Base-by-base conservation (phyloP, 2,329 filamentous ascomycete genomes). In the Alternaria sp. region DNA sequence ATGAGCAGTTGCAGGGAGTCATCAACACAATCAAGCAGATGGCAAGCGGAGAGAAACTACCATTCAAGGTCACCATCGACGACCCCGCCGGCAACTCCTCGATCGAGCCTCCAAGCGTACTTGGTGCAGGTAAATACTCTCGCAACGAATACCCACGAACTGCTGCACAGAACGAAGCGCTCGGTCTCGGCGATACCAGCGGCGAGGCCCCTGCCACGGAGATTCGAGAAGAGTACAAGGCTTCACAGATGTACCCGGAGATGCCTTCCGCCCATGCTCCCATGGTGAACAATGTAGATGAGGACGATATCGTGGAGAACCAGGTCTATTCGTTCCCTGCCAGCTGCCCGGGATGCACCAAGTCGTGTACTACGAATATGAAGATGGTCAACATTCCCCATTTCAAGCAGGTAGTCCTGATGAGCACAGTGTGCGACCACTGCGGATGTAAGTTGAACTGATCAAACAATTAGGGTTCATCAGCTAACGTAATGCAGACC, bases 331-430 rank as follows among this genome's bases (percentile, higher is more conserved):
- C 89, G 60, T 95, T 99, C 81, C 94, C 94, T 3, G 90, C 94
- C 7, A 91, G 89, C 59, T 99, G 95, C 79, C 95, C 95, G 0
- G 94, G 92, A 63, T 99, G 95, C 83, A 89, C 89, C 74, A 91
- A 91, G 79, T 82, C 88, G 5, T 97, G 94, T 81, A 88, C 89
- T 4, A 96, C 96, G 9, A 94, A 97, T 80, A 97, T 97, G 93
- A 97, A 97, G 84, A 96, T 97, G 90, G 93, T 98, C 58, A 93
- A 96, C 73, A 97, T 99, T 64, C 95, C 95, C 1, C 91, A 97
- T 81, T 99, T 99, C 83, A 96, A 97, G 81, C 92, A 98, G 75
- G 95, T 99, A 3, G 89, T 97, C 41, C 85, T 99, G 71, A 98
- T 97, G 92, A 94, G 90, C 69, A 98, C 94, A 2, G 89, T 93